These are phyloP conservation scores for Escallonia rubra DNA, from an alignment of 129 eudicot genomes.

Conservation along the genomic window DNA sequence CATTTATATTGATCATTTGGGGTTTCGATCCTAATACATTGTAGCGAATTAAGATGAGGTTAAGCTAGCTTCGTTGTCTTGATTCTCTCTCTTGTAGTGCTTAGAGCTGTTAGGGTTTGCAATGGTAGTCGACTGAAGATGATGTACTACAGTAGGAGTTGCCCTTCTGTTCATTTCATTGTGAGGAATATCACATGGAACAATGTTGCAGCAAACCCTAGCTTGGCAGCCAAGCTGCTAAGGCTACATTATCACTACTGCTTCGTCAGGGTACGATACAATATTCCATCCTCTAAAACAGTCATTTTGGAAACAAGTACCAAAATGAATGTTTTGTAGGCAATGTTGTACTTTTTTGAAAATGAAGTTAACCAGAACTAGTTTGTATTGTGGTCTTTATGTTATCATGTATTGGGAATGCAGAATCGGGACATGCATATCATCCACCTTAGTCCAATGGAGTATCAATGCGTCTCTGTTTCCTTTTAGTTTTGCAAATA, in stretches of 20 bases:
- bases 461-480: no score
- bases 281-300: neutral
- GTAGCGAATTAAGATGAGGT: slow-evolving; percentile 5
- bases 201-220: slow-evolving; percentile 24
- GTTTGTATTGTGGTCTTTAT: no score
- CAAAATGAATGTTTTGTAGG: no score
- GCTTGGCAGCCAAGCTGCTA: slow-evolving; percentile 40
- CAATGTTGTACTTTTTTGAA: no score
- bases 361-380: no score
- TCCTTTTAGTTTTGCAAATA: no score
- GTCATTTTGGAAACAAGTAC: neutral
- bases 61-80: slow-evolving; percentile 4
- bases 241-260: slow-evolving; percentile 63
- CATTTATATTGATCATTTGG: neutral
- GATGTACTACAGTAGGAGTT: slow-evolving; percentile 29
- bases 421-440: no score
- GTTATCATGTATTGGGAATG: no score
- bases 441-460: no score
- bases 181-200: slow-evolving; percentile 39
- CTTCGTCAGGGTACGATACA: slow-evolving; percentile 46
- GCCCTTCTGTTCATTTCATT: slow-evolving; percentile 20
- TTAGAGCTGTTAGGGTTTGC: slow-evolving; percentile 8
- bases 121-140: slow-evolving; percentile 12
- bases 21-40: neutral
- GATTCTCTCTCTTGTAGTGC: neutral